Evolutionary conservation across 1,139 yeast genomes (phyloP).

Genomic region (Geotrichum australiense): DNA sequence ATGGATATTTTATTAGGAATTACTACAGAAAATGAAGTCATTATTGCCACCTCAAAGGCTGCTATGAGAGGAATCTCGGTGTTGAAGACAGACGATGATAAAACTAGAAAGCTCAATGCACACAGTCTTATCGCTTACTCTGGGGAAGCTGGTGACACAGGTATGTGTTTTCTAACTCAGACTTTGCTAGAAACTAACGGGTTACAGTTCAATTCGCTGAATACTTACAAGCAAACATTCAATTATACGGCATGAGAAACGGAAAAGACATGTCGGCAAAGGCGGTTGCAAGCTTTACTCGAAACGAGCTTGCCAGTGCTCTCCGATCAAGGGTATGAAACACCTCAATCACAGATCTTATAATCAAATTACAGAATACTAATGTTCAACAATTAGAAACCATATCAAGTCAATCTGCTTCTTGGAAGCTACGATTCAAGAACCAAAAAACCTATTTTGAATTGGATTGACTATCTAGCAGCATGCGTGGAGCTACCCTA

Average conservation of each 20-base stretch:
- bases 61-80: conserved; percentile 91
- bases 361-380: too few species aligned
- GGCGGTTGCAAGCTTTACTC: conserved; percentile 82
- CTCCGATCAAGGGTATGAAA: conserved; percentile 61
- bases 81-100: conserved; percentile 79
- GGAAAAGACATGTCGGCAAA: conserved; percentile 58
- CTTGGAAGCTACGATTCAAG: conserved; percentile 78
- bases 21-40: conserved; percentile 69
- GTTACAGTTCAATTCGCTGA: conserved; percentile 79
- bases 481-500: conserved; percentile 87
- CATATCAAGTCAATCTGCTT: conserved; percentile 86
- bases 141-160: conserved; percentile 95
- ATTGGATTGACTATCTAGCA: conserved; percentile 93
- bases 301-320: conserved; percentile 82
- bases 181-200: conserved; percentile 10
- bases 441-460: conserved; percentile 56
- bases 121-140: conserved; percentile 83
- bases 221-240: conserved; percentile 86
- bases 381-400: conserved; percentile 49
- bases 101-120: conserved; percentile 68
- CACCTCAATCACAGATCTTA: too few species aligned
- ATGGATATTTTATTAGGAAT: conserved; percentile 93
- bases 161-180: conserved; percentile 23
- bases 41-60: conserved; percentile 89
- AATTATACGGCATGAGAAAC: conserved; percentile 81